Percentiles rank a stretch among this genome's conserved stretches.
These are phyloP conservation scores for Hansenula sp. DNA, from an alignment of 1,139 yeast genomes.

Conservation along the genomic window DNA sequence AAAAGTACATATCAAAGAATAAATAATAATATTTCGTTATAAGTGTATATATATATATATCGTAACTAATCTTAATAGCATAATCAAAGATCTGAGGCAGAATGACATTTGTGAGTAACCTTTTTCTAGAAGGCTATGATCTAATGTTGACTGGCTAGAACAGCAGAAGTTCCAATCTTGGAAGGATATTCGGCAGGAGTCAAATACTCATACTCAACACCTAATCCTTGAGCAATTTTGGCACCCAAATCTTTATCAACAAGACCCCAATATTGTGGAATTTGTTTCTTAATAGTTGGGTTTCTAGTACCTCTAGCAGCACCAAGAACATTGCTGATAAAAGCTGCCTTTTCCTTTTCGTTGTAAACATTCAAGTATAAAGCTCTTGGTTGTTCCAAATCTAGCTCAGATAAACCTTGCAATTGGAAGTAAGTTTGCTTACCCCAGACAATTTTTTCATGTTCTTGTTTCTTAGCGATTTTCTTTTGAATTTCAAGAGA, in stretches of 20 bases:
- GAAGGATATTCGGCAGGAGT: constrained; percentile 27
- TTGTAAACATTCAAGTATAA: constrained; percentile 36
- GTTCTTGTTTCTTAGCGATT: constrained; percentile 26
- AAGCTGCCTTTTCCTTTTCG: constrained; percentile 29
- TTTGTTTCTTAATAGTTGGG: constrained; percentile 31
- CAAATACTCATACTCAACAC: constrained; percentile 29
- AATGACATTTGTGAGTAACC: too few species aligned
- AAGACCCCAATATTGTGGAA: constrained; percentile 38
- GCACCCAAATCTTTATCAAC: constrained; percentile 32
- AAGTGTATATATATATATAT: too few species aligned
- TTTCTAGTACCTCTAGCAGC: constrained; percentile 33
- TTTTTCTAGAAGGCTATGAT: too few species aligned
- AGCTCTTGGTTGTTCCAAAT: constrained; percentile 41
- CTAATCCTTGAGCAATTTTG: constrained; percentile 33
- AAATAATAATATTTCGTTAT: too few species aligned
- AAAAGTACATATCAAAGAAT: too few species aligned
- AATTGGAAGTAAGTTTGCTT: constrained; percentile 34
- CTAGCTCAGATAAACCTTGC: constrained; percentile 38
- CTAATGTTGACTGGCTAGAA: constrained; percentile 1
- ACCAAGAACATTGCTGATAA: constrained; percentile 35
- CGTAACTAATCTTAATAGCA: too few species aligned
- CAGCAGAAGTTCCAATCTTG: constrained; percentile 16
- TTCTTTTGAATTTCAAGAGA: constrained; percentile 21
- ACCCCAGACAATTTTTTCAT: constrained; percentile 35
- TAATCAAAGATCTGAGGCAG: too few species aligned